phyloP scores from a whole-genome alignment of 2,329 filamentous ascomycete species.

The Paraphaeosphaeria minitans region DNA sequence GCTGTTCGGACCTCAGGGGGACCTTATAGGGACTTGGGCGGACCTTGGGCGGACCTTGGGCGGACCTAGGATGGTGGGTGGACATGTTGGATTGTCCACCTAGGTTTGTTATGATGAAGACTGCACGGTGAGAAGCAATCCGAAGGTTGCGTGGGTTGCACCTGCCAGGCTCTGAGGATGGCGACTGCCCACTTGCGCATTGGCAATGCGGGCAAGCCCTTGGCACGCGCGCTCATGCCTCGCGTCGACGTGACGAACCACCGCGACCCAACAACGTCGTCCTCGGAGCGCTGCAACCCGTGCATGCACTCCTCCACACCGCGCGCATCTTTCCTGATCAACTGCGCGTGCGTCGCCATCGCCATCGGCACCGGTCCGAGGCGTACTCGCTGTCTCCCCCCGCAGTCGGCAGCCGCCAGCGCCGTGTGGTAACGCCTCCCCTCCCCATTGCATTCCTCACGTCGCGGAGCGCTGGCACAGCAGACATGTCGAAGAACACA shows the following conservation, averaged over 20 bases:
- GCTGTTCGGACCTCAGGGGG: background rate
- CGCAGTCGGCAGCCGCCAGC: background rate
- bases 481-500: conserved; percentile 24
- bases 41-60: no score
- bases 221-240: background rate
- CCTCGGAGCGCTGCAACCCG: background rate
- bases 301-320: background rate
- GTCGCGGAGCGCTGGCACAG: conserved; percentile 6
- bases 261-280: background rate
- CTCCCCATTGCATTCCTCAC: conserved; percentile 16
- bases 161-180: background rate
- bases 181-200: background rate
- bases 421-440: conserved; percentile 5
- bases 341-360: background rate
- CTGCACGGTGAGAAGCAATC: background rate
- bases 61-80: background rate
- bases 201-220: background rate
- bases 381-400: background rate
- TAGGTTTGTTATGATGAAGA: background rate
- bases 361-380: background rate
- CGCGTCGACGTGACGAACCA: background rate
- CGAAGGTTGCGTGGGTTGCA: background rate
- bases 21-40: no score
- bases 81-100: background rate
- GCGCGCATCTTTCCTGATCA: background rate